Base-by-base conservation (phyloP, 1,139 yeast genomes). In the Suhomyces taliae region DNA sequence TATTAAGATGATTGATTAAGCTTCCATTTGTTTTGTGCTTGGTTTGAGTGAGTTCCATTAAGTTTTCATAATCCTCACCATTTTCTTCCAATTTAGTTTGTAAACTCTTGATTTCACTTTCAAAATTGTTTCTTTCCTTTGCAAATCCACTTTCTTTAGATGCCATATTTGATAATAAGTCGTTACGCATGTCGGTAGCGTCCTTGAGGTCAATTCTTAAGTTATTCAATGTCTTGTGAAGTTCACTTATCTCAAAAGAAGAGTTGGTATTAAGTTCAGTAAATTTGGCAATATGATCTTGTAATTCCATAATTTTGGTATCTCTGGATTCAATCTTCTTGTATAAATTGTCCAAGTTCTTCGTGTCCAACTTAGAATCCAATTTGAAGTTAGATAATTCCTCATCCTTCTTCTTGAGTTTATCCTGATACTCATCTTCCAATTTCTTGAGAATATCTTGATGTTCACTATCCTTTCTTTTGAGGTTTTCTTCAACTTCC, bases 161-260 rank as follows among this genome's bases (percentile, higher is more conserved):
- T 1, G 84, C 67, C 79, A 86, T 74, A 56, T 86, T 86, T 8
- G 85, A 87, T 36, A 84, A 63, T 27, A 86, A 66, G 55, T 86
- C 90, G 32, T 75, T 70, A 57, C 85, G 86, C 74, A 83, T 76
- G 10, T 57, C 55, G 36, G 60, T 64, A 31, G 70, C 62, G 43
- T 71, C 74, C 29, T 60, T 56, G 24, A 76, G 54, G 37, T 67
- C 64, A 36, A 46, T 50, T 15, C 64, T 60, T 37, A 69, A 55
- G 4, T 55, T 57, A 2, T 62, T 55, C 1, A 72, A 54, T 12
- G 59, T 59, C 24, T 52, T 49, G 37, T 58, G 59, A 34, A 67
- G 49, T 19, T 54, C 54, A 7, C 59, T 45, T 7, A 60, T 47
- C 45, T 62, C 66, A 29, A 57, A 47, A 1, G 55, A 47, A 4